These are phyloP conservation scores for Fusarium albosuccineum DNA, from an alignment of 2,329 filamentous ascomycete genomes.

Conservation along the genomic window DNA sequence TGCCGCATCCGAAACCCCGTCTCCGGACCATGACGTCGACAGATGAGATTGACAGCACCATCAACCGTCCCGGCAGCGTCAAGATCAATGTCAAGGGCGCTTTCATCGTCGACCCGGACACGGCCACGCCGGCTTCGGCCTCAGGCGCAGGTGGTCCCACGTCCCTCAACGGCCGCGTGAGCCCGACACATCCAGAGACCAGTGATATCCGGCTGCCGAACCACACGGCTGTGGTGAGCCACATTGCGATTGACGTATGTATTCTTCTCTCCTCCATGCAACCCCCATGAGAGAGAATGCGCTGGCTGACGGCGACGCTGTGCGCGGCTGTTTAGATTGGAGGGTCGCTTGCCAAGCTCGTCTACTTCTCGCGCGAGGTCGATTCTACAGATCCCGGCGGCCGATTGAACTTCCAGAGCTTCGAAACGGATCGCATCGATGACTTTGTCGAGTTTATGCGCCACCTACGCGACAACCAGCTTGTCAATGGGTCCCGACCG, in stretches of 20 bases:
- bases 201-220: conserved; percentile 97
- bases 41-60: conserved; percentile 71
- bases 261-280: conserved; percentile 24
- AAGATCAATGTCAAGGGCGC: conserved; percentile 97
- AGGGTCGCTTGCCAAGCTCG: conserved; percentile 93
- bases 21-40: conserved; percentile 60
- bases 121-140: conserved; percentile 62
- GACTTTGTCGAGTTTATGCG: conserved; percentile 94
- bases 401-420: conserved; percentile 93
- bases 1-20: conserved; percentile 37
- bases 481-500: conserved; percentile 78
- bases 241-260: conserved; percentile 94
- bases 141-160: conserved; percentile 41
- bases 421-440: conserved; percentile 95
- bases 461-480: conserved; percentile 85
- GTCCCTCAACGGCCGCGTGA: conserved; percentile 58
- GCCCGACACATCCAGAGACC: conserved; percentile 73
- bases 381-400: conserved; percentile 85
- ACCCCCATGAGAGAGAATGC: conserved; percentile 9
- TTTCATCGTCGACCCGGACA: conserved; percentile 92
- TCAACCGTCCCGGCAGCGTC: conserved; percentile 77
- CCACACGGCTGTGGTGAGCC: conserved; percentile 94
- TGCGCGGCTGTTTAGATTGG: conserved; percentile 75
- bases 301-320: conserved; percentile 29
- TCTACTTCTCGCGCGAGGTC: conserved; percentile 94